These are phyloP conservation scores for Noccaea bulbosa DNA, from an alignment of 345 rosid genomes.

Conservation along the genomic window DNA sequence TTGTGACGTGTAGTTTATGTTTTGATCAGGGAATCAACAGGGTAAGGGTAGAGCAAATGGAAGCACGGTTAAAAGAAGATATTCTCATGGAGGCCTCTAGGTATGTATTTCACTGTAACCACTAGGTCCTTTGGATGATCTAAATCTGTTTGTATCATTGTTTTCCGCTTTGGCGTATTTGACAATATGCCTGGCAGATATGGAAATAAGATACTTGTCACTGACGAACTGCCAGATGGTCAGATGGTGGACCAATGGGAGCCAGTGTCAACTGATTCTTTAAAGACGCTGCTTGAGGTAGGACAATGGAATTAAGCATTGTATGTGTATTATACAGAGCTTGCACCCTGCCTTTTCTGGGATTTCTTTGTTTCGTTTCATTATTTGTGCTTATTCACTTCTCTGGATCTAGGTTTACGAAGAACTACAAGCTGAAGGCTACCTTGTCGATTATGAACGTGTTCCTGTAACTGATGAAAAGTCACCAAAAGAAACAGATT, in stretches of 20 bases:
- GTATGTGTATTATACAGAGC: conserved; percentile 22
- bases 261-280: conserved; percentile 79
- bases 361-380: conserved; percentile 25
- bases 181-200: conserved; percentile 62
- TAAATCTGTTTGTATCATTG: conserved; percentile 27
- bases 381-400: conserved; percentile 1
- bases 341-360: conserved; percentile 12
- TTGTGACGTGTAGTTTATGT: conserved; percentile 26
- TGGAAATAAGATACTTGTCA: conserved; percentile 97
- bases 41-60: conserved; percentile 94
- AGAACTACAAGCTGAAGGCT: conserved; percentile 85
- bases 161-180: conserved; percentile 26
- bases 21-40: conserved; percentile 82
- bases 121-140: conserved; percentile 26
- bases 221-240: conserved; percentile 98
- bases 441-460: conserved; percentile 88
- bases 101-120: conserved; percentile 40
- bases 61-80: conserved; percentile 88
- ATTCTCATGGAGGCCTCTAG: conserved; percentile 89
- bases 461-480: conserved; percentile 98
- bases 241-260: conserved; percentile 99
- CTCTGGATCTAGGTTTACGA: conserved; percentile 66
- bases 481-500: conserved; percentile 90
- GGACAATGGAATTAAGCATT: conserved; percentile 14
- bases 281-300: conserved; percentile 95